These are phyloP conservation scores for Magnolia changhungtana DNA, from an alignment of 164 flowering plant species.

Conservation along the genomic window DNA sequence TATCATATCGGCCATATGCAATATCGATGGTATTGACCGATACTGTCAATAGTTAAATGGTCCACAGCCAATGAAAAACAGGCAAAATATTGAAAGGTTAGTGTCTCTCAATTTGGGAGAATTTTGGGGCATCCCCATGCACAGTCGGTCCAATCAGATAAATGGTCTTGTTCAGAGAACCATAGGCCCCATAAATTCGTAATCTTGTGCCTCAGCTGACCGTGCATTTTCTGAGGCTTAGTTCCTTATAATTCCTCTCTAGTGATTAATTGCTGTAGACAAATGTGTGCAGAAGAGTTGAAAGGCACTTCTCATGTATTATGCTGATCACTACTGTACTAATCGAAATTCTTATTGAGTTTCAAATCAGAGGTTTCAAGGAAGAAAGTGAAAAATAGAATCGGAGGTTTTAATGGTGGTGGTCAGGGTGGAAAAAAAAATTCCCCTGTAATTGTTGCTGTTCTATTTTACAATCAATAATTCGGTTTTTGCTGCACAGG, in stretches of 20 bases:
- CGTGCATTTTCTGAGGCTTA: neutral
- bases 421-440: neutral
- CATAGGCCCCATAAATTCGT: no score
- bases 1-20: no score
- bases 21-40: no score
- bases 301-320: neutral
- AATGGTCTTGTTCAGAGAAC: no score
- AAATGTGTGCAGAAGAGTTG: neutral
- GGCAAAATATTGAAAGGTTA: no score
- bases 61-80: no score
- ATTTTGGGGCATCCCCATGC: no score
- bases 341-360: no score
- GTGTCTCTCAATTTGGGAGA: no score
- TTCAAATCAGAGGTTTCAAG: neutral
- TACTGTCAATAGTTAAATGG: no score
- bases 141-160: no score
- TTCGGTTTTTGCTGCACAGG: conserved; percentile 36
- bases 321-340: no score
- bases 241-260: neutral
- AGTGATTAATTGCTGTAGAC: neutral
- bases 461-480: neutral
- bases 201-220: neutral
- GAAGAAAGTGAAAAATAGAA: neutral
- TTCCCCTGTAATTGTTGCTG: neutral
- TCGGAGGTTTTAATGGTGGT: neutral